These are phyloP conservation scores for Paecilomyces sp. DNA, from an alignment of 2,329 filamentous ascomycete species.

Conservation along the genomic window DNA sequence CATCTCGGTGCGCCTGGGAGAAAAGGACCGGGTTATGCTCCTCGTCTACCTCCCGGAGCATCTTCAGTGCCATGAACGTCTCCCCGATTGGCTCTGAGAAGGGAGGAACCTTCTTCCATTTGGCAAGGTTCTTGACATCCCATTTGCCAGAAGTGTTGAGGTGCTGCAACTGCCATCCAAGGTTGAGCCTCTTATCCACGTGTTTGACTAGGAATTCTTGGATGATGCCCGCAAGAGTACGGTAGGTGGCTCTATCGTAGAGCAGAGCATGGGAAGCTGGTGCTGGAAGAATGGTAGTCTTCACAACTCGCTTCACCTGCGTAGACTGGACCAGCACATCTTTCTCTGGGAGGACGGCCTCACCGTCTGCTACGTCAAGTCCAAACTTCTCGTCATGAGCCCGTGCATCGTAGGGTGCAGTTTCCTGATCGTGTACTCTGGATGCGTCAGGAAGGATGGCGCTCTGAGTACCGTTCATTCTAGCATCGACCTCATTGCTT, in stretches of 20 bases:
- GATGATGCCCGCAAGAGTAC: slow-evolving; percentile 71
- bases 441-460: slow-evolving; percentile 24
- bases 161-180: slow-evolving; percentile 87
- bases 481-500: slow-evolving; percentile 16
- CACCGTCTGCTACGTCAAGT: slow-evolving; percentile 8
- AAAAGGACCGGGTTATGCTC: slow-evolving; percentile 70
- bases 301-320: slow-evolving; percentile 49
- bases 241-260: slow-evolving; percentile 68
- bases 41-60: slow-evolving; percentile 80
- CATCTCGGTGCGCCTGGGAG: slow-evolving; percentile 56
- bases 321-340: slow-evolving; percentile 31
- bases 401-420: slow-evolving; percentile 7
- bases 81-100: slow-evolving; percentile 72
- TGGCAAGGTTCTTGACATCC: slow-evolving; percentile 93
- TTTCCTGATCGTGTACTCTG: slow-evolving; percentile 16
- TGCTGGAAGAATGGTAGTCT: slow-evolving; percentile 62
- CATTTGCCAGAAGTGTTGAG: slow-evolving; percentile 88
- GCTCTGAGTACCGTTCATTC: slow-evolving; percentile 16
- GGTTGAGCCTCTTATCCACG: slow-evolving; percentile 68
- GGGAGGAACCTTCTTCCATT: slow-evolving; percentile 75
- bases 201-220: slow-evolving; percentile 71
- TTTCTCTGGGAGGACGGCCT: background rate
- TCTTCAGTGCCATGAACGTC: slow-evolving; percentile 86
- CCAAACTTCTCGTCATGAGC: slow-evolving; percentile 22
- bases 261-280: slow-evolving; percentile 79